Conservation (phyloP, 73 alveolate species). For the Tetrahymena borealis region DNA sequence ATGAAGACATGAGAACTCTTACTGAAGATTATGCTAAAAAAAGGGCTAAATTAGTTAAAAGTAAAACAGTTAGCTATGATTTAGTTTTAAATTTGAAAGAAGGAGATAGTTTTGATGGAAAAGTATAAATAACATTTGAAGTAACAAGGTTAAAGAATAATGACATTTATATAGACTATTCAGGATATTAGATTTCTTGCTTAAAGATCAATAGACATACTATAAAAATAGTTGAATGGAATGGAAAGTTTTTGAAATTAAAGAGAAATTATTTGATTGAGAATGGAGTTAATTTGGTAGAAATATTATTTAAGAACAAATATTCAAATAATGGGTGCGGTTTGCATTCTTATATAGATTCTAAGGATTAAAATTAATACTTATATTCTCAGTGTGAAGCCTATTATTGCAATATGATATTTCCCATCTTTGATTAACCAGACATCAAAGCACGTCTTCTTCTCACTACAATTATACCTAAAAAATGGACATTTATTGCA, state of each 20-base stretch:
- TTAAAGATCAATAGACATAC: not conserved
- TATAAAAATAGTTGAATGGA: not conserved
- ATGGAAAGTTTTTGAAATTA: not conserved
- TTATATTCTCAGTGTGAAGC: constrained; percentile 62
- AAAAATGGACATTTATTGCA: constrained; percentile 70
- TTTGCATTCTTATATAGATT: constrained; percentile 35
- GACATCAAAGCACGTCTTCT: constrained; percentile 78
- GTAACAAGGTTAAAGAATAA: not conserved
- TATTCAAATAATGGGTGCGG: constrained; percentile 48
- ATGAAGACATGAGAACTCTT: not conserved
- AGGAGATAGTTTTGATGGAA: not conserved
- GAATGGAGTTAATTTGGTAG: not conserved
- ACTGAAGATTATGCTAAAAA: not conserved
- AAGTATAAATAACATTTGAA: not conserved
- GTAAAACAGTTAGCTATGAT: not conserved
- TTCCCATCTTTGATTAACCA: constrained; percentile 95
- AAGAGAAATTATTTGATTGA: not conserved
- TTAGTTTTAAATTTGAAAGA: not conserved
- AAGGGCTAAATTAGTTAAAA: not conserved
- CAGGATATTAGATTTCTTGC: not conserved
- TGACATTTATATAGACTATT: not conserved
- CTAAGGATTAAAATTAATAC: not conserved
- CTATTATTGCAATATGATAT: constrained; percentile 71
- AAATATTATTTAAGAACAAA: constrained; percentile 2
- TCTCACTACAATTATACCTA: constrained; percentile 68